These are phyloP conservation scores for Mycena haematopus DNA, from an alignment of 768 basidiomycete genomes.

Conservation along the genomic window DNA sequence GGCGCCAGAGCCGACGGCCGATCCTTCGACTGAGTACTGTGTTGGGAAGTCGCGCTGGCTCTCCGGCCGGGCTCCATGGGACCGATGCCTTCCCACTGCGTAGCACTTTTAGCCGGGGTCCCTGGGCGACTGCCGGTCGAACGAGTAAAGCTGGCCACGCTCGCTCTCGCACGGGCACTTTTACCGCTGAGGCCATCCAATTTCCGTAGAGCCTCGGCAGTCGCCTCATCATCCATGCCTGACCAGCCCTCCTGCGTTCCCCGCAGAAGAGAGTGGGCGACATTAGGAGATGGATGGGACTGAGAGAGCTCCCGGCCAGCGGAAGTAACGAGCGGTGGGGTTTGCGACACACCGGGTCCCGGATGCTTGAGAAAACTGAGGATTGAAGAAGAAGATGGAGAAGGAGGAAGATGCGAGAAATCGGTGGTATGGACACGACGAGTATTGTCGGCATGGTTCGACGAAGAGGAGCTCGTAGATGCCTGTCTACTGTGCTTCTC, in stretches of 20 bases:
- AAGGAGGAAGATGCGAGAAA: conserved; percentile 90
- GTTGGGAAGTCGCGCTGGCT: conserved; percentile 46
- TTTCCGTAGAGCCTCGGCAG: conserved; percentile 90
- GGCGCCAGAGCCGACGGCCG: conserved; percentile 45
- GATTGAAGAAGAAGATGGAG: conserved; percentile 89
- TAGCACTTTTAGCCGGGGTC: conserved; percentile 70
- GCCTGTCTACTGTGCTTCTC: conserved; percentile 67
- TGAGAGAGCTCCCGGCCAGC: conserved; percentile 51
- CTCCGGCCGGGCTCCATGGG: conserved; percentile 44
- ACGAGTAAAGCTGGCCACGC: conserved; percentile 74
- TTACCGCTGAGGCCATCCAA: conserved; percentile 87
- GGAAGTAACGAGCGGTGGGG: conserved; percentile 43
- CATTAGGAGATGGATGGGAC: conserved; percentile 60
- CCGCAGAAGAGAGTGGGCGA: conserved; percentile 84
- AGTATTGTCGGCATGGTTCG: conserved; percentile 59
- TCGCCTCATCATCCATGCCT: conserved; percentile 85
- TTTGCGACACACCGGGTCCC: conserved; percentile 45
- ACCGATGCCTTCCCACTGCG: conserved; percentile 80
- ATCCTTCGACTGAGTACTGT: conserved; percentile 52
- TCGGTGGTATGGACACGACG: conserved; percentile 76
- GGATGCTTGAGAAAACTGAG: conserved; percentile 78
- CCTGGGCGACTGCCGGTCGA: conserved; percentile 73
- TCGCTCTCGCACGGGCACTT: conserved; percentile 77
- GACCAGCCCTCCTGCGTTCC: conserved; percentile 93
- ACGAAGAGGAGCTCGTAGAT: conserved; percentile 72